phyloP scores from a whole-genome alignment of 2,329 filamentous ascomycete species.

The Nemania sp. region DNA sequence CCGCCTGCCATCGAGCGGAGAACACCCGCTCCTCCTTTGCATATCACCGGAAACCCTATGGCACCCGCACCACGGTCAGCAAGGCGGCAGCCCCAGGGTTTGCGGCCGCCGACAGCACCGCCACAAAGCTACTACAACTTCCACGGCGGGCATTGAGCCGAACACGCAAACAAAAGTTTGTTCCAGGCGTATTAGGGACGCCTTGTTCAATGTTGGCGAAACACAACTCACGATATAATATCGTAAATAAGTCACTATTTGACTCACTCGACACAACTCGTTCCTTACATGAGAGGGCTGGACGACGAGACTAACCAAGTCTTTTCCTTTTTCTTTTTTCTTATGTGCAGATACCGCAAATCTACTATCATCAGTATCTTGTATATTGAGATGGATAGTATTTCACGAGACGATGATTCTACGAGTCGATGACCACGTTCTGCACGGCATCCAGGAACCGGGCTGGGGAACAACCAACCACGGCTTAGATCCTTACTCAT shows the following conservation, averaged over 20 bases:
- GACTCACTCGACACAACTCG: conserved; percentile 1
- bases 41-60: conserved; percentile 34
- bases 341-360: conserved; percentile 13
- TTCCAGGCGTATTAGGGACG: too few relatives aligned
- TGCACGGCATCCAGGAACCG: conserved; percentile 24
- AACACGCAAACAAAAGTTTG: too few relatives aligned
- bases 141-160: too few relatives aligned
- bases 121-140: conserved; percentile 31
- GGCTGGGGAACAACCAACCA: conserved; percentile 8
- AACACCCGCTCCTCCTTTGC: conserved; percentile 44
- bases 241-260: background rate
- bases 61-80: conserved; percentile 28
- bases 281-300: conserved; percentile 5
- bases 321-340: conserved; percentile 5
- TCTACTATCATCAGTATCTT: conserved; percentile 8
- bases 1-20: conserved; percentile 44
- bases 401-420: conserved; percentile 27
- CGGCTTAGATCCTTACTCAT: conserved; percentile 20
- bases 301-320: conserved; percentile 4
- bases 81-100: conserved; percentile 31
- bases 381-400: conserved; percentile 14
- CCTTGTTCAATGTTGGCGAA: background rate
- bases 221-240: background rate
- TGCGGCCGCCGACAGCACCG: conserved; percentile 34
- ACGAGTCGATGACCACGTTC: conserved; percentile 26